Base-by-base conservation (phyloP, 2,329 filamentous ascomycete genomes). In the Penicillium corylophilum region DNA sequence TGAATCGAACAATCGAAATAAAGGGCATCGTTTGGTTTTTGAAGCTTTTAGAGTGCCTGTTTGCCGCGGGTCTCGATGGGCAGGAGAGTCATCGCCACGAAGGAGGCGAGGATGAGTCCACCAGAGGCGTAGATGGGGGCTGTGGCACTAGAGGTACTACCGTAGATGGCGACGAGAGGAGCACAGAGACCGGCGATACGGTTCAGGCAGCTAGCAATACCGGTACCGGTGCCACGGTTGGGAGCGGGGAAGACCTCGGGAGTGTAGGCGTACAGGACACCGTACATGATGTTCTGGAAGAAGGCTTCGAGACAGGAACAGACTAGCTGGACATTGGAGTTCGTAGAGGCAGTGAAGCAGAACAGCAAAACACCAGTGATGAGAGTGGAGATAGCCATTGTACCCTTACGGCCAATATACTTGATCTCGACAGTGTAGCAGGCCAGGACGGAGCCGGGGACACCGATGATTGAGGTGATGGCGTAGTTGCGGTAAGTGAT, bases 391-490 rank as follows among this genome's bases (percentile, higher is more conserved):
- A 79, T 67, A 15, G 78, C 77, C 75, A 83, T 81, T 2, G 81
- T 83, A 13, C 79, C 77, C 63, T 81, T 82, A 39, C 81, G 78
- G 18, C 81, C 80, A 23, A 83, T 62, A 56, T 77, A 90, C 65
- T 87, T 89, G 29, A 85, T 72, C 39, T 87, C 79, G 50, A 95
- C 89, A 1, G 87, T 84, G 63, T 82, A 89, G 50, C 85, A 87
- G 12, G 87, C 90, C 15, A 94, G 74, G 10, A 94, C 71, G 39
- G 85, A 88, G 24, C 90, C 90, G 0, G 89, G 89, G 1, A 94
- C 82, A 36, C 90, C 89, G 42, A 86, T 81, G 31, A 90, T 75
- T 35, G 87, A 89, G 13, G 88, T 89, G 68, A 95, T 91, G 67
- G 86, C 86, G 69, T 91, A 93, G 77, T 90, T 90, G 57, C 88